phyloP scores from a whole-genome alignment of 2,329 filamentous ascomycete species.

The Fusarium anthophilum region DNA sequence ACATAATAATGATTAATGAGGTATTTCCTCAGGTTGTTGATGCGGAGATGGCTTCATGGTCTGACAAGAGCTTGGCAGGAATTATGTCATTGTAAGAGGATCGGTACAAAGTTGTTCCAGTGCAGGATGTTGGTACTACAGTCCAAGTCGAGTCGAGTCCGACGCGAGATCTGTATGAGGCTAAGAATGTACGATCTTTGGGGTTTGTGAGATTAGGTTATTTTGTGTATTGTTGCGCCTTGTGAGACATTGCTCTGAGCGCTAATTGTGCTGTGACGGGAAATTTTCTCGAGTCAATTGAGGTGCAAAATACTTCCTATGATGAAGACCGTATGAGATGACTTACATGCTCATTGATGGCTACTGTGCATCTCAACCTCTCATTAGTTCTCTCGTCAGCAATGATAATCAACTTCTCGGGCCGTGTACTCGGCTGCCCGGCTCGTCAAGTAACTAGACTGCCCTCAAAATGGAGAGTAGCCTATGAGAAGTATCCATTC shows the following conservation, averaged over 20 bases:
- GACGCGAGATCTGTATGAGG: neutral
- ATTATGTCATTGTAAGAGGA: conserved; percentile 32
- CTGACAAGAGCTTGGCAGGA: conserved; percentile 13
- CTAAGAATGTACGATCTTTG: neutral
- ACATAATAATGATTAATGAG: neutral
- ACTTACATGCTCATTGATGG: neutral
- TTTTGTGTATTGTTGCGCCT: neutral
- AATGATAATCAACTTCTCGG: neutral
- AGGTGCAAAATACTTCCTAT: too few relatives aligned
- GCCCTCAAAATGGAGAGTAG: rapidly evolving
- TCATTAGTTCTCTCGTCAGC: neutral
- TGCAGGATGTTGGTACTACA: neutral
- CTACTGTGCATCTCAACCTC: neutral
- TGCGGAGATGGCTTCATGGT: conserved; percentile 28
- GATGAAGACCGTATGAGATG: too few relatives aligned
- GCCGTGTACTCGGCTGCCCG: neutral
- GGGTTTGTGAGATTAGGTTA: neutral
- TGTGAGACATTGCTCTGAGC: neutral
- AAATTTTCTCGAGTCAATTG: too few relatives aligned
- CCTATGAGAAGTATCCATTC: neutral
- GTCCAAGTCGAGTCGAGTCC: neutral
- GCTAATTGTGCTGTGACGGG: neutral
- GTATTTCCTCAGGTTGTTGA: neutral
- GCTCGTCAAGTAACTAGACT: neutral
- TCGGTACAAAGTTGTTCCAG: conserved; percentile 38